A percentile compares a stretch with the other conserved stretches of the same genome.
Conservation (phyloP, 305 asterid genomes). For the Caryopteris hybrid region DNA sequence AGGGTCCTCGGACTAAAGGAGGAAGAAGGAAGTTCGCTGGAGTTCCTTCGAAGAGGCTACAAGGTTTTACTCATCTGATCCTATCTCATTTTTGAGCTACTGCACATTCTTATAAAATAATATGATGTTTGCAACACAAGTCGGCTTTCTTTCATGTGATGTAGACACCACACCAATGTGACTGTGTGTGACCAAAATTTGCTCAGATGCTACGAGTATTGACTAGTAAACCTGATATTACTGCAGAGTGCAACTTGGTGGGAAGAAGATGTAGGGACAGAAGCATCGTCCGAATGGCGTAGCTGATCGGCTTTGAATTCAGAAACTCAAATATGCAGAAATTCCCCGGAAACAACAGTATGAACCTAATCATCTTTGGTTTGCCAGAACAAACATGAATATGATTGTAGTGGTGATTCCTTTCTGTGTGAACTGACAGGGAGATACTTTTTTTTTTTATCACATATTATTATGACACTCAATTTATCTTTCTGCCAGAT, state of each 20-base stretch:
- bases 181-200: not conserved
- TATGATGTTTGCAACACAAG: not conserved
- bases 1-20: slow-evolving; percentile 89
- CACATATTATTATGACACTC: no score
- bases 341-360: no score
- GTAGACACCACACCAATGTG: not conserved
- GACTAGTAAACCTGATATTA: slow-evolving; percentile 9
- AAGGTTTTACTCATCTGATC: slow-evolving; percentile 45
- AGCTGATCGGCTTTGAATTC: no score
- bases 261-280: slow-evolving; percentile 84
- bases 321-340: no score
- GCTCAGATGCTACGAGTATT: not conserved
- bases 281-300: slow-evolving; percentile 86
- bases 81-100: not conserved
- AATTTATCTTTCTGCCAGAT: no score
- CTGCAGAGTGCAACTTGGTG: slow-evolving; percentile 92
- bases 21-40: slow-evolving; percentile 90
- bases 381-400: no score
- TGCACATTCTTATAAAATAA: slow-evolving; percentile 9
- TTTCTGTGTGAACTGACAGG: no score
- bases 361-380: no score
- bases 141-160: not conserved
- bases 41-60: slow-evolving; percentile 94
- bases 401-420: no score
- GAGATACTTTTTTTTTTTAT: no score